Evolutionary conservation across 257 asterid species (phyloP).

Genomic region (Petunia axillaris): DNA sequence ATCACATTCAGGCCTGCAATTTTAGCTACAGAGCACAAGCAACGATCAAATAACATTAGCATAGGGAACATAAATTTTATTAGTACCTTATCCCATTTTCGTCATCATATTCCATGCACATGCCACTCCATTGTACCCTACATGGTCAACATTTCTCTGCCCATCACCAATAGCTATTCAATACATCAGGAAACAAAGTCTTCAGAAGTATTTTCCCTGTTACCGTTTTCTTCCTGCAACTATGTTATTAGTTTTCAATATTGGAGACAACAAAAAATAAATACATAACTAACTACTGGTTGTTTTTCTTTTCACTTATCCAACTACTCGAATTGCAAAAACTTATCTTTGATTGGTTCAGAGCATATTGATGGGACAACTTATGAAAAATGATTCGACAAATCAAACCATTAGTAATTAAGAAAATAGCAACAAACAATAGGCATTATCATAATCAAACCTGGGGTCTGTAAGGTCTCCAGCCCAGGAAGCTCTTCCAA

Average conservation of each 20-base stretch:
- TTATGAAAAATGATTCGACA: not conserved
- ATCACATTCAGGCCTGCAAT: not conserved
- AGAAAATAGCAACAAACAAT: not conserved
- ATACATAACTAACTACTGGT: constrained; percentile 1
- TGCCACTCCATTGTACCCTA: constrained; percentile 98
- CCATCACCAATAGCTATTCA: constrained; percentile 88
- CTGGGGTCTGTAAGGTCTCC: constrained; percentile 84
- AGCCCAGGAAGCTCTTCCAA: constrained; percentile 93
- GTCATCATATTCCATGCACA: constrained; percentile 82
- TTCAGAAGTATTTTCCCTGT: not conserved
- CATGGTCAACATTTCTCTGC: constrained; percentile 89
- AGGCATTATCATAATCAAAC: constrained; percentile 43
- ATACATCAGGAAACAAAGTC: constrained; percentile 11
- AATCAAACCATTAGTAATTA: not conserved
- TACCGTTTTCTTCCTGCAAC: not conserved
- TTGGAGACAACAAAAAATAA: not conserved
- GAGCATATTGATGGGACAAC: not conserved
- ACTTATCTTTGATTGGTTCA: not conserved
- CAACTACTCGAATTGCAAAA: not conserved
- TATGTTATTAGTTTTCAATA: not conserved
- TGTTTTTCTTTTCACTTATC: not conserved
- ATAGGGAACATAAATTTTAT: constrained; percentile 10
- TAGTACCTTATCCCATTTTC: constrained; percentile 90
- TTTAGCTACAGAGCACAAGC: not conserved
- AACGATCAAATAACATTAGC: not conserved